A percentile compares a stretch with the other conserved stretches of the same genome.
phyloP scores from a whole-genome alignment of 805 yeast species.

The Lachancea quebecensis region DNA sequence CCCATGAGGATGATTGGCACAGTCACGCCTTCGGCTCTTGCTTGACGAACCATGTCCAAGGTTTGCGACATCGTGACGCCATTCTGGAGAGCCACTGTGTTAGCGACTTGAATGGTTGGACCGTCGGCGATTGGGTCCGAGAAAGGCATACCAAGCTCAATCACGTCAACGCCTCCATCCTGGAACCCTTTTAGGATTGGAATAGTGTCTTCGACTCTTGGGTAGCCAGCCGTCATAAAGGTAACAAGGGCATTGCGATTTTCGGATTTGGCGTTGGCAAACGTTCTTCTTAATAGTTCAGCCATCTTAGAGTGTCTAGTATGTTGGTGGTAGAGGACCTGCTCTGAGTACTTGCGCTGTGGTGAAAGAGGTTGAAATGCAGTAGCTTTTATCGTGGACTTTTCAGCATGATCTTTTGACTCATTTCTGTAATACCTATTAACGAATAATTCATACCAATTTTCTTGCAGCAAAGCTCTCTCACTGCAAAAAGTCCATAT shows the following conservation, averaged over 20 bases:
- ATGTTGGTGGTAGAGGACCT: too few species aligned
- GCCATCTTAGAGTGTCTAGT: conserved; percentile 19
- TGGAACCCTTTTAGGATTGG: conserved; percentile 84
- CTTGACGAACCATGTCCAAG: conserved; percentile 63
- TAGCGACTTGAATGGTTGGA: conserved; percentile 89
- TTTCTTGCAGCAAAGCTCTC: too few species aligned
- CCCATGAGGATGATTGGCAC: conserved; percentile 95
- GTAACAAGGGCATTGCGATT: conserved; percentile 85
- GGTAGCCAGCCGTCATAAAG: conserved; percentile 92
- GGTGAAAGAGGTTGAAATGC: too few species aligned
- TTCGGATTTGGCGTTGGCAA: conserved; percentile 49
- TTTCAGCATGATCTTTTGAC: background rate
- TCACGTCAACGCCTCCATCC: conserved; percentile 90
- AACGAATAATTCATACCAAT: too few species aligned
- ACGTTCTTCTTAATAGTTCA: conserved; percentile 42
- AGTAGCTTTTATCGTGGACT: too few species aligned
- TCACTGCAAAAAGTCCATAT: conserved; percentile 26
- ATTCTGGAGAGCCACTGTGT: conserved; percentile 72
- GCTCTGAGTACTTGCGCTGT: too few species aligned
- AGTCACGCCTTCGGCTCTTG: conserved; percentile 76
- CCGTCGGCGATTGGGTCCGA: conserved; percentile 99
- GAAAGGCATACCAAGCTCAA: conserved; percentile 93
- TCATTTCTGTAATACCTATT: background rate
- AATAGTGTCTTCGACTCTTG: conserved; percentile 79
- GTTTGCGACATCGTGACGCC: conserved; percentile 68